These are phyloP conservation scores for Sphaerulina vaccinii DNA, from an alignment of 2,329 filamentous ascomycete genomes.

Conservation along the genomic window DNA sequence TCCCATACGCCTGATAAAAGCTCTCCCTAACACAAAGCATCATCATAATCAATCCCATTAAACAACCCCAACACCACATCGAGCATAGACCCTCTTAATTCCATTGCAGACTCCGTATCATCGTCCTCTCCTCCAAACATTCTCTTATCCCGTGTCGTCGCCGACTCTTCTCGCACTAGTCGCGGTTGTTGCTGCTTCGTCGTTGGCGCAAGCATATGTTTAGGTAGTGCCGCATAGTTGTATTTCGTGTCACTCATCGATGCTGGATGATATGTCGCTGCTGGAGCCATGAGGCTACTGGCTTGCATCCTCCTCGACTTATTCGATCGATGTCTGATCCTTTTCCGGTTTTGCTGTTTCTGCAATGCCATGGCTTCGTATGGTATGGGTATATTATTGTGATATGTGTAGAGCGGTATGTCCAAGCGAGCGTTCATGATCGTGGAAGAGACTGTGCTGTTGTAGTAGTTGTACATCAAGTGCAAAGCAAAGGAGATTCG, in stretches of 20 bases:
- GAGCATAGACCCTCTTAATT: constrained; percentile 46
- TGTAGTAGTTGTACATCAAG: background rate
- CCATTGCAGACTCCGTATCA: constrained; percentile 36
- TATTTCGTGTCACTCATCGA: background rate
- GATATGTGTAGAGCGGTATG: background rate
- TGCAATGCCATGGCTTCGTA: background rate
- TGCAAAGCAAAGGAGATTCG: background rate
- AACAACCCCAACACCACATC: constrained; percentile 49
- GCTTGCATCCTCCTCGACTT: background rate
- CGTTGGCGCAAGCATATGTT: background rate
- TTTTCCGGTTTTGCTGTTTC: constrained; percentile 4
- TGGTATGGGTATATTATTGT: background rate
- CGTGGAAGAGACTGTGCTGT: background rate
- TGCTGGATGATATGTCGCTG: background rate
- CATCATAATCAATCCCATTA: constrained; percentile 46
- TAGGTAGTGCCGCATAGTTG: background rate
- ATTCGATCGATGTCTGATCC: constrained; percentile 6
- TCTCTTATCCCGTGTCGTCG: constrained; percentile 29
- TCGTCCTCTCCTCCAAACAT: constrained; percentile 46
- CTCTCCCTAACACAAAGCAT: too few relatives aligned
- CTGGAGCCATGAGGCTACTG: background rate
- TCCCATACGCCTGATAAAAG: too few relatives aligned
- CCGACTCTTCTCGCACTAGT: constrained; percentile 13
- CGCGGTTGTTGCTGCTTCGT: background rate
- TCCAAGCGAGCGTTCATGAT: background rate